Percentiles rank a stretch among this genome's conserved stretches.
Conservation (phyloP, 352 stramenopile genomes). For the Globisporangium spinosum region DNA sequence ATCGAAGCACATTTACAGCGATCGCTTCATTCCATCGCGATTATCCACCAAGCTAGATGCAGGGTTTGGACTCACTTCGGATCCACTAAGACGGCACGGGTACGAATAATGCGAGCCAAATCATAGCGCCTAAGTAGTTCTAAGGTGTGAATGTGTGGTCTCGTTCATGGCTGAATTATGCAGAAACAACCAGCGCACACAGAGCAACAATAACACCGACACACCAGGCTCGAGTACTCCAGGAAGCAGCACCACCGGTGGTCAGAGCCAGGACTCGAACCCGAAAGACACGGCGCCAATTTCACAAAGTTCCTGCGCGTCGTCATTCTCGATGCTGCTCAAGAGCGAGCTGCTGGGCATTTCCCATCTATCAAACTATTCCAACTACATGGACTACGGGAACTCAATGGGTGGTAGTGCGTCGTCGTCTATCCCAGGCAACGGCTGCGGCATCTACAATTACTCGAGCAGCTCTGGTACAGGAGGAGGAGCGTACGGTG, state of each 20-base stretch:
- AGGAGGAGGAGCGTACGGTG: constrained; percentile 18
- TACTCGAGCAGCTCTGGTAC: constrained; percentile 13
- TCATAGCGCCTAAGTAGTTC: not conserved
- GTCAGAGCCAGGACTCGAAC: constrained; percentile 2
- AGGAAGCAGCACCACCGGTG: not conserved
- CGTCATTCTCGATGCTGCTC: constrained; percentile 74
- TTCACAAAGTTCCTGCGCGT: constrained; percentile 15
- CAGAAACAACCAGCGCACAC: constrained; percentile 18
- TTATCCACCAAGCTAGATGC: constrained; percentile 72
- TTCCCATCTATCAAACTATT: constrained; percentile 22
- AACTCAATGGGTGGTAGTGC: constrained; percentile 7
- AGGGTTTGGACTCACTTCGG: constrained; percentile 55
- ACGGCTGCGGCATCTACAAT: constrained; percentile 26
- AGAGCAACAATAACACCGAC: constrained; percentile 16
- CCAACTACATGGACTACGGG: constrained; percentile 24
- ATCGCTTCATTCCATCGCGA: constrained; percentile 83
- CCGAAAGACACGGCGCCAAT: constrained; percentile 4
- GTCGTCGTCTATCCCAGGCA: constrained; percentile 11
- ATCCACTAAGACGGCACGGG: constrained; percentile 33
- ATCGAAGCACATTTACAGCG: constrained; percentile 84
- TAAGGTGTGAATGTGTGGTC: not conserved
- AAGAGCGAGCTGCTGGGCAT: constrained; percentile 75
- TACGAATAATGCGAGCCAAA: constrained; percentile 1
- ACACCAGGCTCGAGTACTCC: constrained; percentile 9
- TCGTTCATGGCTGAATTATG: not conserved